Evolutionary conservation across 495 filamentous ascomycete species (phyloP).

Genomic region (Neurospora pannonica): DNA sequence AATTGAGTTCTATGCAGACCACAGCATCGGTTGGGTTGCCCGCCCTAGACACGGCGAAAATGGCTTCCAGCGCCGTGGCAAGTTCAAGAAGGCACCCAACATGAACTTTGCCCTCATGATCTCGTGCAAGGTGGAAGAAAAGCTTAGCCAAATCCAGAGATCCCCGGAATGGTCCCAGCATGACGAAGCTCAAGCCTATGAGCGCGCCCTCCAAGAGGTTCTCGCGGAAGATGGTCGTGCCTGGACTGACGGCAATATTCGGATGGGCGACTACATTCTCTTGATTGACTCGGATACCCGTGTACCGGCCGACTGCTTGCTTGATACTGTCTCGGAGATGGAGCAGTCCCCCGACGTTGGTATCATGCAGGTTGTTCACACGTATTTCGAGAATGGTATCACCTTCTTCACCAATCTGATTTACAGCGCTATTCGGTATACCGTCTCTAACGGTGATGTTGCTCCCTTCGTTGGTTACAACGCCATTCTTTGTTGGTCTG

Average conservation of each 20-base stretch:
- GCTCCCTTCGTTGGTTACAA: slow-evolving; percentile 66
- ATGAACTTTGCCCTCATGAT: slow-evolving; percentile 48
- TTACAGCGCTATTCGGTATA: slow-evolving; percentile 59
- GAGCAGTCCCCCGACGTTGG: slow-evolving; percentile 63
- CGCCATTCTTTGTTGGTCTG: slow-evolving; percentile 60
- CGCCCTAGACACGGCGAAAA: slow-evolving; percentile 47
- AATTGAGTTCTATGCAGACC: slow-evolving; percentile 49
- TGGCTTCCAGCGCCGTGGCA: slow-evolving; percentile 46
- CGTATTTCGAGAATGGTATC: slow-evolving; percentile 57
- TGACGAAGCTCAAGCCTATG: slow-evolving; percentile 55
- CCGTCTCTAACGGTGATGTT: slow-evolving; percentile 63
- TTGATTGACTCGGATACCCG: slow-evolving; percentile 62
- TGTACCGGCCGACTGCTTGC: slow-evolving; percentile 54
- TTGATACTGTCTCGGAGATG: slow-evolving; percentile 63
- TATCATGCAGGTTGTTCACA: too few species aligned
- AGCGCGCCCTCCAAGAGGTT: slow-evolving; percentile 43
- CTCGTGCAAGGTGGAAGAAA: slow-evolving; percentile 52
- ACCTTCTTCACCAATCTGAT: slow-evolving; percentile 71
- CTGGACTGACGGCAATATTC: slow-evolving; percentile 59
- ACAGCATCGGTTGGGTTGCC: slow-evolving; percentile 65
- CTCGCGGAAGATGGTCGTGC: slow-evolving; percentile 58
- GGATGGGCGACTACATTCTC: slow-evolving; percentile 26
- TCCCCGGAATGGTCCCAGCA: slow-evolving; percentile 49
- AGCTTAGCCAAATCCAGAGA: slow-evolving; percentile 42
- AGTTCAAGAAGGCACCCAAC: slow-evolving; percentile 62